phyloP scores from a whole-genome alignment of 1,284 basidiomycete species.

The Agroathelia rolfsii region DNA sequence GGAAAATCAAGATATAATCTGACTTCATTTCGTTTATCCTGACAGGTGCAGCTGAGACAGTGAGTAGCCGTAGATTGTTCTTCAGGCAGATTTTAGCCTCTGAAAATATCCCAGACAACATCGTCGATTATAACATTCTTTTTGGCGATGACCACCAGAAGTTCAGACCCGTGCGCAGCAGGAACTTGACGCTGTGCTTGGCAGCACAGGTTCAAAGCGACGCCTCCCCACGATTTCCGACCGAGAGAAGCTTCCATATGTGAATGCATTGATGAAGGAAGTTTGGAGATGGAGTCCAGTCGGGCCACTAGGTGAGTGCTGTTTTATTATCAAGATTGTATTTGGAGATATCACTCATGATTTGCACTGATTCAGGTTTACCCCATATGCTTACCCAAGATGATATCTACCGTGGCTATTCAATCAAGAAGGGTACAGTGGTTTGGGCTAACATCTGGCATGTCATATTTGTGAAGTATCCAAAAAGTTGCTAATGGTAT shows the following conservation, averaged over 20 bases:
- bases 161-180: constrained; percentile 1
- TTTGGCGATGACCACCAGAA: constrained; percentile 21
- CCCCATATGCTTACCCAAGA: constrained; percentile 8
- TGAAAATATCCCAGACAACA: no score
- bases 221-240: constrained; percentile 15
- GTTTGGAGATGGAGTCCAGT: constrained; percentile 19
- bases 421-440: constrained; percentile 14
- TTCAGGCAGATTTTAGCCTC: no score
- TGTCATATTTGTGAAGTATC: constrained; percentile 2
- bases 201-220: no score
- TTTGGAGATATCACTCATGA: constrained; percentile 16
- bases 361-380: constrained; percentile 1
- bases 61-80: no score
- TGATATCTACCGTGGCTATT: constrained; percentile 10
- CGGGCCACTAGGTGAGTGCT: constrained; percentile 13
- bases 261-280: constrained; percentile 22
- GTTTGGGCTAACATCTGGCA: constrained; percentile 28
- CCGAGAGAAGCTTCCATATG: constrained; percentile 20
- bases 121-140: no score
- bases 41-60: no score
- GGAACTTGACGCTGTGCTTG: not conserved
- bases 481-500: no score
- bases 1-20: no score
- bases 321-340: constrained; percentile 15
- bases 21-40: no score